Evolutionary conservation across 768 basidiomycete genomes (phyloP), one percentile per base, ranked within the genome.

Genomic region (Lactarius evosmus): DNA sequence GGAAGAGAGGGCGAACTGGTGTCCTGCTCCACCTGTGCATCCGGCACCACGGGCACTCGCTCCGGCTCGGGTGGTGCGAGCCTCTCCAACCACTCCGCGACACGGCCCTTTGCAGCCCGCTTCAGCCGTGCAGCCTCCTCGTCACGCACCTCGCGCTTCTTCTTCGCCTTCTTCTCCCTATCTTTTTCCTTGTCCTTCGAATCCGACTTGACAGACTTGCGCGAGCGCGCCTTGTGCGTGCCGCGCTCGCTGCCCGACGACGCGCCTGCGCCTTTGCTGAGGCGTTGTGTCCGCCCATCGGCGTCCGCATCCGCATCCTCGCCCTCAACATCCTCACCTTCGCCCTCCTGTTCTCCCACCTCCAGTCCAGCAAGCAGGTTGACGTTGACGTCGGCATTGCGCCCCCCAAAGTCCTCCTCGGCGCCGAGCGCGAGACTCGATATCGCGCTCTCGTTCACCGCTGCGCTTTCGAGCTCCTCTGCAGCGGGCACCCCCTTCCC

Each of bases 1-100:
- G 51, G 25, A 4, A 41, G 44, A 3, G 27, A 6, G 4, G 19
- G 22, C 25, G 29, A 29, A 17, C 38, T 5, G 16, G 16, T 17
- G n/a, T 22, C 41, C 41, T 44, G n/a, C n/a, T 44, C 8, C 9
- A 33, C 22, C 32, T 44, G 29, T 12, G 41, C 22, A 11, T 46
- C 62, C 11, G 41, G 17, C 41, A 14, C 57, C 32, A n/a, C n/a
- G n/a, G 49, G 44, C 22, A 30, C 40, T 27, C 36, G 36, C 29
- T 32, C 58, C 2, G 29, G 8, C 32, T 75, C 77, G 46, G 81
- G 82, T 4, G 82, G 78, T 57, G 86, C 86, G 54, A 91, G 84
- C 9, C 75, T 79, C 32, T 86, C 89, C 63, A 93, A 69, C 90
- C 90, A 93, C 8, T 86, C 88, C 9, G 89, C 80, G n/a, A 93